Percentiles rank a stretch among this genome's conserved stretches.
phyloP scores from a whole-genome alignment of 257 asterid species.

The Nicotiana otophora region DNA sequence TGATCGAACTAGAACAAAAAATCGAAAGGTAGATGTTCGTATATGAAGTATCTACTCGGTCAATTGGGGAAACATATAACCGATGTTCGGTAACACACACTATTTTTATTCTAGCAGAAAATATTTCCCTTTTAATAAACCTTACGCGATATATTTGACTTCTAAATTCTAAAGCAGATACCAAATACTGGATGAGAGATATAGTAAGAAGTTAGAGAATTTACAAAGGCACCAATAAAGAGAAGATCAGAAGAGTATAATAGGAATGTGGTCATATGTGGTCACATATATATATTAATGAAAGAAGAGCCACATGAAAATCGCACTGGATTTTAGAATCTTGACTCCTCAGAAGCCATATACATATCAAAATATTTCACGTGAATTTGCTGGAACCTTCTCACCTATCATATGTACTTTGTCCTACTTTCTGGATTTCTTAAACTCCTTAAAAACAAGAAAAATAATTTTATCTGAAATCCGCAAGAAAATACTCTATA shows the following conservation, averaged over 20 bases:
- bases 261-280: background rate
- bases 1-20: background rate
- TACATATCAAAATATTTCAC: background rate
- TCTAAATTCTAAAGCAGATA: no score
- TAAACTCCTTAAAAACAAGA: background rate
- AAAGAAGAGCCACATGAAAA: background rate
- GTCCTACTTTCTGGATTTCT: background rate
- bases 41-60: no score
- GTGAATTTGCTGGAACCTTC: conserved; percentile 4
- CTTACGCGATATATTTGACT: no score
- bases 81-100: no score
- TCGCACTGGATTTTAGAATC: background rate
- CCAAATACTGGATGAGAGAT: no score
- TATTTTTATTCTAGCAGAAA: no score
- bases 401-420: background rate
- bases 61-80: no score
- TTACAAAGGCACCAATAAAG: background rate
- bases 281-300: background rate
- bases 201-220: no score
- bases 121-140: no score
- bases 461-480: background rate
- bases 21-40: no score
- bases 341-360: background rate
- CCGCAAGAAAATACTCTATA: no score
- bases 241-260: background rate